Evolutionary conservation across 2,329 filamentous ascomycete species (phyloP), one percentile per base, ranked within the genome.

Genomic region (Paraphoma chrysanthemicola): DNA sequence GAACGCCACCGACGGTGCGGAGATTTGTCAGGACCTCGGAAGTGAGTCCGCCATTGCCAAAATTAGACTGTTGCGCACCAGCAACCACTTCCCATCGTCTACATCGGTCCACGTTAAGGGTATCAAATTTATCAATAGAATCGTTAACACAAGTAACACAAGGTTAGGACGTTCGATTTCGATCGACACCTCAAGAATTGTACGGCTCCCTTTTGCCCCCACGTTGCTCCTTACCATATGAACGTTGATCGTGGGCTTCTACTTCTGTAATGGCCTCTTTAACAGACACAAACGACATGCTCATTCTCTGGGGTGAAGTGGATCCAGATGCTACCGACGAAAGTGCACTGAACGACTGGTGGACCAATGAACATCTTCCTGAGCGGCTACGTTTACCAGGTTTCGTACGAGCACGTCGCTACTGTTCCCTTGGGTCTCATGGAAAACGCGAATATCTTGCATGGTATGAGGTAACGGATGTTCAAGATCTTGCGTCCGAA

Each of bases 301-400:
- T 59, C 11, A n/a, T 60, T 5, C 30, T 64, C 38, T 66, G 55
- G 56, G 60, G 56, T 29, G 36, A 45, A 16, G 38, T 64, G 17
- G 57, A 67, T 42, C 38, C 48, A 17, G 10, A 39, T 1, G 38
- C 14, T 29, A 51, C 48, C 0, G 48, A 63, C 28, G 51, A 55
- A 48, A 44, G 51, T 18, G 59, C 31, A 10, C 31, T 66, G 33
- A 63, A 66, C 29, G 59, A 63, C 44, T 66, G 62, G 62, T 66
- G 57, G 59, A 64, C 62, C 1, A 57, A 63, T 43, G 62, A 66
- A 45, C 63, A 64, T 30, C 51, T 66, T 5, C 57, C 53, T 30
- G 63, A 66, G 53, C 59, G 61, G 12, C 51, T 63, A 11, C 33
- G 45, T 10, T 53, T 64, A 18, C 59, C 53, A 28, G 63, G 61